Percentiles rank a stretch among this genome's conserved stretches.
phyloP scores from a whole-genome alignment of 805 yeast species.

The Candida pini region DNA sequence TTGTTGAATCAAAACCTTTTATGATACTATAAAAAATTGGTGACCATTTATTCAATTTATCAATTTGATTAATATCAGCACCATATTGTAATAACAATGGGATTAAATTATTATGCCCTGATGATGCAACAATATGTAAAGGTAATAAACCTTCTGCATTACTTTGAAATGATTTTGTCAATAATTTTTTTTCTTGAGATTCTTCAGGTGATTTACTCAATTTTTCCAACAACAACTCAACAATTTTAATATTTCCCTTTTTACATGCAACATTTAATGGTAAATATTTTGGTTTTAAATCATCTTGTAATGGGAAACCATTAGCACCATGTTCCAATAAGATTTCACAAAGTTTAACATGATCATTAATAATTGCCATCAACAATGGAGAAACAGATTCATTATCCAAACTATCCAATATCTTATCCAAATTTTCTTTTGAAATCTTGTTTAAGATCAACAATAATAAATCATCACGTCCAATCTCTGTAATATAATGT shows the following conservation, averaged over 20 bases:
- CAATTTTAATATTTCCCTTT: slow-evolving; percentile 68
- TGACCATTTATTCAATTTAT: slow-evolving; percentile 88
- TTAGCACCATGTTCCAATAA: slow-evolving; percentile 46
- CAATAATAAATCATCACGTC: slow-evolving; percentile 38
- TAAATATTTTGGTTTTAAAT: slow-evolving; percentile 55
- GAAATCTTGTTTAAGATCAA: slow-evolving; percentile 30
- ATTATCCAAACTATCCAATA: slow-evolving; percentile 54
- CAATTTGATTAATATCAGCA: slow-evolving; percentile 70
- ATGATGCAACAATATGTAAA: slow-evolving; percentile 80
- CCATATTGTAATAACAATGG: slow-evolving; percentile 66
- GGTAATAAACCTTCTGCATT: slow-evolving; percentile 90
- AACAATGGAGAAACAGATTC: slow-evolving; percentile 79
- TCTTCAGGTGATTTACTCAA: slow-evolving; percentile 23
- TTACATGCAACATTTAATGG: slow-evolving; percentile 87
- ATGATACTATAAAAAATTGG: slow-evolving; percentile 87
- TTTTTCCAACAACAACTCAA: slow-evolving; percentile 50
- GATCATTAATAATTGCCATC: slow-evolving; percentile 67
- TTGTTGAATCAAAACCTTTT: slow-evolving; percentile 72
- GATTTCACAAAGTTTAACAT: slow-evolving; percentile 47
- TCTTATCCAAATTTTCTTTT: slow-evolving; percentile 22
- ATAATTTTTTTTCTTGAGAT: slow-evolving; percentile 22
- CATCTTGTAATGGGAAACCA: slow-evolving; percentile 42
- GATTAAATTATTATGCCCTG: slow-evolving; percentile 69
- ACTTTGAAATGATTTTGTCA: slow-evolving; percentile 43
- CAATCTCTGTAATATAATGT: slow-evolving; percentile 75